Conservation (phyloP, 768 basidiomycete genomes). For the Collybia mongolica region DNA sequence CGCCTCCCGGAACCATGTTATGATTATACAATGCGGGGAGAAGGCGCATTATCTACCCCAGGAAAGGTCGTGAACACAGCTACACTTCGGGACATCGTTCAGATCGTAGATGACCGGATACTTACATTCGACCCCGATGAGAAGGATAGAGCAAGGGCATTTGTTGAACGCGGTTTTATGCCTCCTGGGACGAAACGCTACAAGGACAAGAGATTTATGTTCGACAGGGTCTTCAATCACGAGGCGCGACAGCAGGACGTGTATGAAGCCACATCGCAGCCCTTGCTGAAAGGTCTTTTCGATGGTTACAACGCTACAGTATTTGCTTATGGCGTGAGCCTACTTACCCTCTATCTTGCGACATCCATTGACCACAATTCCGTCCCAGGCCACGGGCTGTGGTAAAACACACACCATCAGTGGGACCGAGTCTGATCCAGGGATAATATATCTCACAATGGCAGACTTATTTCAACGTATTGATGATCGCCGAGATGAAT, state of each 20-base stretch:
- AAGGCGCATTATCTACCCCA: constrained; percentile 79
- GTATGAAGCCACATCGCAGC: constrained; percentile 82
- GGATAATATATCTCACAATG: constrained; percentile 97
- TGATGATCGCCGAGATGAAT: constrained; percentile 81
- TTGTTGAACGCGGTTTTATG: constrained; percentile 81
- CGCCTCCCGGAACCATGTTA: constrained; percentile 77
- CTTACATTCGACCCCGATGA: constrained; percentile 96
- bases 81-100: constrained; percentile 74
- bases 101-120: constrained; percentile 92
- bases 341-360: constrained; percentile 6
- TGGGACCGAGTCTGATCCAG: constrained; percentile 83
- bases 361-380: constrained; percentile 10
- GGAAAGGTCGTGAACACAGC: constrained; percentile 52
- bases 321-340: constrained; percentile 91
- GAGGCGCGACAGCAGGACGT: constrained; percentile 83
- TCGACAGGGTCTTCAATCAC: constrained; percentile 88
- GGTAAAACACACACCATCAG: constrained; percentile 99
- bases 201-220: constrained; percentile 97
- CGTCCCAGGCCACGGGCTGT: constrained; percentile 93
- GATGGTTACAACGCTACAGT: constrained; percentile 97
- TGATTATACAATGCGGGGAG: constrained; percentile 74
- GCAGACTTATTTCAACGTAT: constrained; percentile 94
- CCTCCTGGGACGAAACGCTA: constrained; percentile 90
- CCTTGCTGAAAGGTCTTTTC: constrained; percentile 79
- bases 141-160: constrained; percentile 75